Evolutionary conservation across 2,329 filamentous ascomycete genomes (phyloP).

Genomic region (Hypoxylon sp.): DNA sequence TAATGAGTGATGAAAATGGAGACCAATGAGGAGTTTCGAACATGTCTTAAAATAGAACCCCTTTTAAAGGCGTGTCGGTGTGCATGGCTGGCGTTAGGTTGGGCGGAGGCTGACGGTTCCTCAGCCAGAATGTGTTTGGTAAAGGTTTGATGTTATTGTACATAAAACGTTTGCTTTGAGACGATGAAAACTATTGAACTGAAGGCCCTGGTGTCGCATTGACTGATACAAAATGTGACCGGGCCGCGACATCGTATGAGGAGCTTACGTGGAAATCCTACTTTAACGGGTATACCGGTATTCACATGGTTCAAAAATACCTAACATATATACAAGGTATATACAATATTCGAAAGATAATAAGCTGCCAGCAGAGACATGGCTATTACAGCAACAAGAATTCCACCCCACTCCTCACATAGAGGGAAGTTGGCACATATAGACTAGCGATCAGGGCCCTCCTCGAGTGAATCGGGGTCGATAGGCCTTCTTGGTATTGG

Average conservation of each 20-base stretch:
- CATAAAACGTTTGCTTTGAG: slow-evolving; percentile 33
- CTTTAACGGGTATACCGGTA: not conserved
- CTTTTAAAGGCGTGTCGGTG: slow-evolving; percentile 43
- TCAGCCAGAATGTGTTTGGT: slow-evolving; percentile 35
- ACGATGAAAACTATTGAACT: slow-evolving; percentile 35
- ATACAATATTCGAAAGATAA: slow-evolving; percentile 1
- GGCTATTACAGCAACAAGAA: not conserved
- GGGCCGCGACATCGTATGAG: not conserved
- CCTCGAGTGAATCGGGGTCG: slow-evolving; percentile 26
- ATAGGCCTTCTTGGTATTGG: slow-evolving; percentile 31
- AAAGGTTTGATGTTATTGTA: slow-evolving; percentile 39
- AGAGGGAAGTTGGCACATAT: not conserved
- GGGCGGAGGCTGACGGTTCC: slow-evolving; percentile 36
- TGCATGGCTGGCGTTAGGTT: slow-evolving; percentile 47
- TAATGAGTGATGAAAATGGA: slow-evolving; percentile 8
- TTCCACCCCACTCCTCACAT: not conserved
- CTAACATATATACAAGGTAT: not conserved
- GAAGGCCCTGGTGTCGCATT: not conserved
- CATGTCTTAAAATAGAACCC: slow-evolving; percentile 37
- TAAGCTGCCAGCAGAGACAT: not conserved
- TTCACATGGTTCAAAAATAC: not conserved
- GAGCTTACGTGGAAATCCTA: not conserved
- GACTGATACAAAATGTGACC: slow-evolving; percentile 1
- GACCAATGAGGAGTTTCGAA: slow-evolving; percentile 8
- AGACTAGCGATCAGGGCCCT: slow-evolving; percentile 3